Percentiles rank a stretch among this genome's conserved stretches.
phyloP scores from a whole-genome alignment of 2,329 filamentous ascomycete species.

The Alternaria sp. region DNA sequence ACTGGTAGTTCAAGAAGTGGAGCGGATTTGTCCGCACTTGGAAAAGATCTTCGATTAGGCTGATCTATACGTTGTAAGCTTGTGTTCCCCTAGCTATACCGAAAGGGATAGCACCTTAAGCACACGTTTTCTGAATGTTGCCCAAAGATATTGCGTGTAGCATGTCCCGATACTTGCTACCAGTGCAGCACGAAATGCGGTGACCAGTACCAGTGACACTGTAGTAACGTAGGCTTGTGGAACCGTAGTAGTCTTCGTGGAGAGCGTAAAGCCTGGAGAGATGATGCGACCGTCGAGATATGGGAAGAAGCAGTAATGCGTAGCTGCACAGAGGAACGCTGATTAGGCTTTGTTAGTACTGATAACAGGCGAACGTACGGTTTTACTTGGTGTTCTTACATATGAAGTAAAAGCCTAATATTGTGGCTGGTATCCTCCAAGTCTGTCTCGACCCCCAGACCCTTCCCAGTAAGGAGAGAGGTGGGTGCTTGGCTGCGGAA shows the following conservation, averaged over 20 bases:
- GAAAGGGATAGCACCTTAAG: too few relatives aligned
- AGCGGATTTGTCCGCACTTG: background rate
- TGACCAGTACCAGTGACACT: background rate
- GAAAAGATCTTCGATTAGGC: background rate
- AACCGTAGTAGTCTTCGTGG: too few relatives aligned
- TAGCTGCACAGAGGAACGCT: too few relatives aligned
- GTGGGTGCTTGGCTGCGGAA: too few relatives aligned
- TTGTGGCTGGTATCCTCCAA: too few relatives aligned
- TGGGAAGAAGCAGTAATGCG: too few relatives aligned
- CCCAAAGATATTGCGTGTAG: background rate
- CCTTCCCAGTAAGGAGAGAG: too few relatives aligned
- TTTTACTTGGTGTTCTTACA: accelerated
- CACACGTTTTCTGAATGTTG: background rate
- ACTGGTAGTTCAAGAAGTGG: background rate
- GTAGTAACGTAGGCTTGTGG: background rate
- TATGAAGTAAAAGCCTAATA: too few relatives aligned
- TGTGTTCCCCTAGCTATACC: too few relatives aligned
- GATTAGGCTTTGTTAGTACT: accelerated
- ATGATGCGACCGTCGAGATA: too few relatives aligned
- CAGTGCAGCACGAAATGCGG: background rate
- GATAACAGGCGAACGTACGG: accelerated
- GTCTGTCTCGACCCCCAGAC: too few relatives aligned
- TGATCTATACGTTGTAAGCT: background rate
- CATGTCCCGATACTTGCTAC: background rate
- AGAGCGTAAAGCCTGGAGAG: too few relatives aligned